Evolutionary conservation across 306 rosid species (phyloP).

Genomic region (Echinosophora koreensis): DNA sequence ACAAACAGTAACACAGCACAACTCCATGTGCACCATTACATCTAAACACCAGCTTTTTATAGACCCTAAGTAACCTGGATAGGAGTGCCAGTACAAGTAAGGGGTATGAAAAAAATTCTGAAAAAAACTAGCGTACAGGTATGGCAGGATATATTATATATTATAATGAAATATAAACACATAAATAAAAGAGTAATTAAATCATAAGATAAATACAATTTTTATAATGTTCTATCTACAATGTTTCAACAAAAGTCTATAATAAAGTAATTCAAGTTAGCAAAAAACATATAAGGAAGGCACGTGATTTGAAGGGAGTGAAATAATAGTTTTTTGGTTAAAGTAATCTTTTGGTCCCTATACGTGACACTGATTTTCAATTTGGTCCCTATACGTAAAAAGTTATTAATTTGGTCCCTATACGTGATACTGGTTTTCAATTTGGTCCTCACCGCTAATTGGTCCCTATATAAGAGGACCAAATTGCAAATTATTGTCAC

Average conservation of each 20-base stretch:
- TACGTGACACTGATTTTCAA: too few relatives aligned
- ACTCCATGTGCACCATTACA: neutral
- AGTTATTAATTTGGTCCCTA: too few relatives aligned
- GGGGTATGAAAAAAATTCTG: neutral
- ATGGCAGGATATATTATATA: neutral
- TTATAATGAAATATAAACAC: neutral
- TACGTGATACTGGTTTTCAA: too few relatives aligned
- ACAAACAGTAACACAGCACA: slow-evolving; percentile 8
- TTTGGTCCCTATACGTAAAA: too few relatives aligned
- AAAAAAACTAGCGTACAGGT: neutral
- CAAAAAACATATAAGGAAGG: neutral
- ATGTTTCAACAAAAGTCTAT: neutral
- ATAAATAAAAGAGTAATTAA: neutral
- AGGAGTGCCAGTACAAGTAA: neutral
- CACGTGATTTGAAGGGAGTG: neutral
- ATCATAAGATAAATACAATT: neutral
- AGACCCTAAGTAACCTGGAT: neutral
- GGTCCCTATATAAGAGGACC: too few relatives aligned
- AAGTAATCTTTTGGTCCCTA: too few relatives aligned
- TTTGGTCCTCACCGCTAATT: too few relatives aligned
- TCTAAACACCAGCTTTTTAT: neutral
- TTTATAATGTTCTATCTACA: neutral
- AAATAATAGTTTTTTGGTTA: neutral
- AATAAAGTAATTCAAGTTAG: neutral
- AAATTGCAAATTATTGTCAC: too few relatives aligned